These are phyloP conservation scores for Tagetes erecta DNA, from an alignment of 129 eudicot genomes.

Conservation along the genomic window DNA sequence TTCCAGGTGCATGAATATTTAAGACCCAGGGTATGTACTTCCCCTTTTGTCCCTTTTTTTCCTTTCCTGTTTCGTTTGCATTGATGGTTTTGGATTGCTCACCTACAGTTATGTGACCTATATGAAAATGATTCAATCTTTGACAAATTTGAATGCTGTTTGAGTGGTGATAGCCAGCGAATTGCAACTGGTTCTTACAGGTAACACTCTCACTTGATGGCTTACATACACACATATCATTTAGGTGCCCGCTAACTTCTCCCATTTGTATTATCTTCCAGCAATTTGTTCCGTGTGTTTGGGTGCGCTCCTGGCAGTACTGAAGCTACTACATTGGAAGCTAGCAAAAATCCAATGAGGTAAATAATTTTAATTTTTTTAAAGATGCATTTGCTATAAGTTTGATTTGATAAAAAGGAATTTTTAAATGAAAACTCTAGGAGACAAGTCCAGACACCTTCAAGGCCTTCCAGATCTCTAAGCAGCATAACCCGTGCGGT, in stretches of 20 bases:
- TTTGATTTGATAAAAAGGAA: background rate
- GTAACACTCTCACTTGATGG: constrained; percentile 15
- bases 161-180: constrained; percentile 83
- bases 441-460: constrained; percentile 21
- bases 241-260: background rate
- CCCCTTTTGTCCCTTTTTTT: background rate
- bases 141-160: constrained; percentile 83
- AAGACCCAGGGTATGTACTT: constrained; percentile 63
- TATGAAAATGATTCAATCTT: constrained; percentile 47
- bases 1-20: constrained; percentile 79
- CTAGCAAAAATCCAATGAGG: constrained; percentile 83
- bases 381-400: background rate
- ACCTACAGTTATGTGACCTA: constrained; percentile 67
- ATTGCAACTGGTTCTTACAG: constrained; percentile 91
- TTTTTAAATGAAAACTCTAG: constrained; percentile 1
- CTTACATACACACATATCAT: background rate
- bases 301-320: constrained; percentile 66
- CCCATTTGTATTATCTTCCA: constrained; percentile 28
- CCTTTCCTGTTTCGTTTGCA: background rate
- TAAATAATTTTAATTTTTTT: background rate
- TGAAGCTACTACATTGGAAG: constrained; percentile 40
- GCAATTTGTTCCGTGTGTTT: constrained; percentile 79
- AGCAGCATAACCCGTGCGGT: constrained; percentile 21
- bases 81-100: background rate
- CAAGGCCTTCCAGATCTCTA: constrained; percentile 21